Evolutionary conservation across 305 asterid species (phyloP).

Genomic region (Stenogyne calaminthoides): DNA sequence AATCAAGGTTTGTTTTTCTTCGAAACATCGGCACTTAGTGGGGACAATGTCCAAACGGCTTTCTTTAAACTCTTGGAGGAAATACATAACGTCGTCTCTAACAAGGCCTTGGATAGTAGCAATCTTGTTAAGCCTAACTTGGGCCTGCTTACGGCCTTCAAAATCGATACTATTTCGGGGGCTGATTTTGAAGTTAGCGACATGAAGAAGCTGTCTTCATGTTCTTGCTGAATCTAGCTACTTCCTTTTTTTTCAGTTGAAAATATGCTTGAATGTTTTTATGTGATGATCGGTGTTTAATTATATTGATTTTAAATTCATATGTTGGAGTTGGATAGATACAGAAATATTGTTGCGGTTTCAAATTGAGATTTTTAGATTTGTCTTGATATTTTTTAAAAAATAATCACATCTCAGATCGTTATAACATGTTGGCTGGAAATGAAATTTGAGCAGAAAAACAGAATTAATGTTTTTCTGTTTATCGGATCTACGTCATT

Average conservation of each 20-base stretch:
- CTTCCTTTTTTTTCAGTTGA: neutral
- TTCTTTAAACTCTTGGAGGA: conserved; percentile 61
- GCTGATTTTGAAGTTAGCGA: conserved; percentile 67
- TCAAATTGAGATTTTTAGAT: neutral
- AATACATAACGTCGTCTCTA: conserved; percentile 55
- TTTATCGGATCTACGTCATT: no score
- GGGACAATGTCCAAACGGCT: conserved; percentile 65
- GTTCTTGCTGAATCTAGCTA: conserved; percentile 59
- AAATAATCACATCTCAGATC: neutral
- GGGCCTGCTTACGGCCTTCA: conserved; percentile 47
- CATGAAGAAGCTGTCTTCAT: conserved; percentile 62
- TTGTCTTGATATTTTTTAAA: neutral
- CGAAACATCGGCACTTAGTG: conserved; percentile 65
- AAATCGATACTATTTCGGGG: conserved; percentile 45
- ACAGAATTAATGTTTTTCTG: no score
- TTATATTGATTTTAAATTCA: neutral
- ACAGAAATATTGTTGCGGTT: neutral
- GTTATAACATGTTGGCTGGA: neutral
- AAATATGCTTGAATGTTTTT: neutral
- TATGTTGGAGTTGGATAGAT: neutral
- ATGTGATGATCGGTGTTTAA: neutral
- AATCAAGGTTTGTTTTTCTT: conserved; percentile 55
- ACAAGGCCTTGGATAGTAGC: conserved; percentile 46
- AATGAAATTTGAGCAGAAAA: neutral
- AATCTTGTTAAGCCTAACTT: conserved; percentile 26